Conservation (phyloP, 2,329 filamentous ascomycete genomes). For the Phyllosticta citrichinensis region DNA sequence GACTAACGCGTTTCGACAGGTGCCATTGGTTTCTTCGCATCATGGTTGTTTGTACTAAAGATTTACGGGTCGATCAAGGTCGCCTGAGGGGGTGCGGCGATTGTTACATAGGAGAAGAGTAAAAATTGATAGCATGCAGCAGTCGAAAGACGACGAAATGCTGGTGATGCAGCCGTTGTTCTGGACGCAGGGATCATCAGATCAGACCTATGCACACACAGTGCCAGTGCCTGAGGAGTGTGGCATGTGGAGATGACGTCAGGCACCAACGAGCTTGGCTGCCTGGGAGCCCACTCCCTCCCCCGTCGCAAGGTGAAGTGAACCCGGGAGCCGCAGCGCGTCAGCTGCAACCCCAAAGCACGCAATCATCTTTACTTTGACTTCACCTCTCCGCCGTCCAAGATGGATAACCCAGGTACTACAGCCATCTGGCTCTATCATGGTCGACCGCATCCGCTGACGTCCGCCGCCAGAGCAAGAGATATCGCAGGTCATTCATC, state of each 20-base stretch:
- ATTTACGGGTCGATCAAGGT: constrained; percentile 99
- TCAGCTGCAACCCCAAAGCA: neutral
- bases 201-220: too few relatives aligned
- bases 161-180: neutral
- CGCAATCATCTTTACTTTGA: neutral
- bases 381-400: neutral
- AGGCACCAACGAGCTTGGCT: neutral
- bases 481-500: constrained; percentile 55
- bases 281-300: too few relatives aligned
- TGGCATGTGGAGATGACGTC: neutral
- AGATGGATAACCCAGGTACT: constrained; percentile 24
- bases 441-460: constrained; percentile 4
- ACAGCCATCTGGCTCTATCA: neutral
- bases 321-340: neutral
- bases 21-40: constrained; percentile 89
- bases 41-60: constrained; percentile 86
- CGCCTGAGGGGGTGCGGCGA: constrained; percentile 46
- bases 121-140: neutral
- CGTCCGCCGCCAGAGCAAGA: constrained; percentile 39
- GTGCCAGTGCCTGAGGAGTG: too few relatives aligned
- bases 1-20: constrained; percentile 41
- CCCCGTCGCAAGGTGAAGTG: neutral
- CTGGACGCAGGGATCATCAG: too few relatives aligned
- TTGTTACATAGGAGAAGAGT: neutral
- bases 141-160: neutral